Evolutionary conservation across 352 stramenopile species (phyloP).

Genomic region (Plasmopara viticola): DNA sequence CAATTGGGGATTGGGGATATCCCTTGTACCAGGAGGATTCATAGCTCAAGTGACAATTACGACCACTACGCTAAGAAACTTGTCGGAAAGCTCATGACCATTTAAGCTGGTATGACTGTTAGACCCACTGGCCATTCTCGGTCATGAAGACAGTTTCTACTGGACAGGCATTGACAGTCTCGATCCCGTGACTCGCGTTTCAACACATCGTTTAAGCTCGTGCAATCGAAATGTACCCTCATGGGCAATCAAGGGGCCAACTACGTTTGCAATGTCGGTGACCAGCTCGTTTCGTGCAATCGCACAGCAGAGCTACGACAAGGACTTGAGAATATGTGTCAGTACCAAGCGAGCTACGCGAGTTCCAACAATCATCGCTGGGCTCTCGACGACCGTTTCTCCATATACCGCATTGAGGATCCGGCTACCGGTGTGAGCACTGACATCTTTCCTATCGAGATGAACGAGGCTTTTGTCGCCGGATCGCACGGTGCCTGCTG

Average conservation of each 20-base stretch:
- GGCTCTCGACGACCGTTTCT: not conserved
- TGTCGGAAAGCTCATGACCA: not conserved
- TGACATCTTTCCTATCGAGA: not conserved
- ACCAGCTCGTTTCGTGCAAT: not conserved
- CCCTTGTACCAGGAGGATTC: too few species aligned
- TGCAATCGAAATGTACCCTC: too few species aligned
- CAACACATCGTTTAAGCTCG: not conserved
- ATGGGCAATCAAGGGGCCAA: not conserved
- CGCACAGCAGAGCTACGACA: not conserved
- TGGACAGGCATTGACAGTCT: not conserved
- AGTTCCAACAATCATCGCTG: not conserved
- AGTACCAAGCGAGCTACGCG: not conserved
- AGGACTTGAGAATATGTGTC: not conserved
- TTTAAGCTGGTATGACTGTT: not conserved
- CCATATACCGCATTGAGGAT: not conserved
- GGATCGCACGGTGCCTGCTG: not conserved
- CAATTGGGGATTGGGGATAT: too few species aligned
- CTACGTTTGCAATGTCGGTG: not conserved
- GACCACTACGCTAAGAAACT: not conserved
- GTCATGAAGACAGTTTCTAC: not conserved
- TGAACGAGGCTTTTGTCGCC: not conserved
- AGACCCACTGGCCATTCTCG: not conserved
- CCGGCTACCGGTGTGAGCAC: not conserved
- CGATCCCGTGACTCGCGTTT: not conserved
- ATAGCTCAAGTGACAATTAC: not conserved